phyloP scores from a whole-genome alignment of 306 rosid genomes.

The Alnus glutinosa region DNA sequence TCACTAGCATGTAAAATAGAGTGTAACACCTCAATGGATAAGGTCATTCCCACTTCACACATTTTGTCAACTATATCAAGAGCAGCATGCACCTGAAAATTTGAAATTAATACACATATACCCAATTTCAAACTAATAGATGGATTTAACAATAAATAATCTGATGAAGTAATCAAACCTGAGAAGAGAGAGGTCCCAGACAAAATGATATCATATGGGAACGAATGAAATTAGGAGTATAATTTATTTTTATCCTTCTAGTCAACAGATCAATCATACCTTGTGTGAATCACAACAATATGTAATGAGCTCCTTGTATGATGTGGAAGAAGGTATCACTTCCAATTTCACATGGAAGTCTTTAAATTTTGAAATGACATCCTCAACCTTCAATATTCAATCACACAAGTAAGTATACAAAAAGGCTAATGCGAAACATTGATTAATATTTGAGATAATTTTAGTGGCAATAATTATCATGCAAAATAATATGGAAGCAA shows the following conservation, averaged over 20 bases:
- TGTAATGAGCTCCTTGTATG: constrained; percentile 67
- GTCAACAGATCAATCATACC: constrained; percentile 45
- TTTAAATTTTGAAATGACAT: constrained; percentile 53
- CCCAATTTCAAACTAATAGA: neutral
- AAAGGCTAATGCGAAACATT: neutral
- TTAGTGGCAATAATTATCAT: neutral
- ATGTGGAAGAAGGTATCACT: constrained; percentile 59
- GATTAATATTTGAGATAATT: neutral
- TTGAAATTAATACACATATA: neutral
- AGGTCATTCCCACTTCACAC: constrained; percentile 58
- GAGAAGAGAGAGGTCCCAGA: neutral
- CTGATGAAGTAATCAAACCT: constrained; percentile 9
- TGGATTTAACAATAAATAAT: neutral
- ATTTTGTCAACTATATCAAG: constrained; percentile 65
- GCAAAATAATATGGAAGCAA: constrained; percentile 20
- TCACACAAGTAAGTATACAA: constrained; percentile 17
- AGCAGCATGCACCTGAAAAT: constrained; percentile 64
- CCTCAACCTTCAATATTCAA: constrained; percentile 75
- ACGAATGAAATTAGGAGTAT: neutral
- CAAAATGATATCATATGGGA: constrained; percentile 22
- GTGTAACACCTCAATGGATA: constrained; percentile 45
- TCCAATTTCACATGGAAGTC: constrained; percentile 56
- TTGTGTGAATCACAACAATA: constrained; percentile 58
- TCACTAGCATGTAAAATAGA: constrained; percentile 54
- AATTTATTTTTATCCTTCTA: constrained; percentile 5